Evolutionary conservation across 2,329 filamentous ascomycete species (phyloP).

Genomic region (Cladosporium colombiae): DNA sequence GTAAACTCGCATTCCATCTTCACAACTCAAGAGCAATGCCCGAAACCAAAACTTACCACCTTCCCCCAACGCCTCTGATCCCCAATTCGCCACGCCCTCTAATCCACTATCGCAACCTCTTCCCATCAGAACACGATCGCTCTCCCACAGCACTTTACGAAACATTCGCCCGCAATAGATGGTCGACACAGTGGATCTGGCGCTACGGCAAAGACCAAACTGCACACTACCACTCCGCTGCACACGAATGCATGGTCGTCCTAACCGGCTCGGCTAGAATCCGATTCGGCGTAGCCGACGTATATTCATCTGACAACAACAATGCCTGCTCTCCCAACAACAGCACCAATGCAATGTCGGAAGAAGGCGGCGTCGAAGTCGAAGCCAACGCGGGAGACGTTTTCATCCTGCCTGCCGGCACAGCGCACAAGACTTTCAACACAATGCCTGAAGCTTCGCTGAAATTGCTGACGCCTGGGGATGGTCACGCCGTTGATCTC

Average conservation of each 20-base stretch:
- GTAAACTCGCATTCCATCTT: neutral
- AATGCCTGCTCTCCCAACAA: conserved; percentile 32
- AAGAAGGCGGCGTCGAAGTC: conserved; percentile 53
- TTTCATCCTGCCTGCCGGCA: conserved; percentile 59
- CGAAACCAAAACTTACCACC: conserved; percentile 41
- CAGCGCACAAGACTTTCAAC: conserved; percentile 57
- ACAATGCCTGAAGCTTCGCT: conserved; percentile 43
- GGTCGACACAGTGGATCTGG: conserved; percentile 59
- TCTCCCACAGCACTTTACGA: conserved; percentile 42
- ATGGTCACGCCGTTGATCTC: conserved; percentile 39
- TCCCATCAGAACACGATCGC: conserved; percentile 31
- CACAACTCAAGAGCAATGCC: conserved; percentile 27
- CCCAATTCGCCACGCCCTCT: conserved; percentile 56
- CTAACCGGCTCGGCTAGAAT: conserved; percentile 56
- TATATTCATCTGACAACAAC: conserved; percentile 20
- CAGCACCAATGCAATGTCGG: conserved; percentile 37
- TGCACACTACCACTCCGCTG: conserved; percentile 56
- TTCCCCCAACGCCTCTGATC: conserved; percentile 49
- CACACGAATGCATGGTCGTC: conserved; percentile 61
- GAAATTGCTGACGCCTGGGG: conserved; percentile 48
- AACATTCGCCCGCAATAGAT: conserved; percentile 52
- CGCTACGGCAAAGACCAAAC: conserved; percentile 48
- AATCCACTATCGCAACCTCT: conserved; percentile 54
- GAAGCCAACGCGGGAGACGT: conserved; percentile 56
- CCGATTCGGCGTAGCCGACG: conserved; percentile 57